Evolutionary conservation across 164 flowering plant genomes (phyloP).

Genomic region (Chloranthus sessilifolius): DNA sequence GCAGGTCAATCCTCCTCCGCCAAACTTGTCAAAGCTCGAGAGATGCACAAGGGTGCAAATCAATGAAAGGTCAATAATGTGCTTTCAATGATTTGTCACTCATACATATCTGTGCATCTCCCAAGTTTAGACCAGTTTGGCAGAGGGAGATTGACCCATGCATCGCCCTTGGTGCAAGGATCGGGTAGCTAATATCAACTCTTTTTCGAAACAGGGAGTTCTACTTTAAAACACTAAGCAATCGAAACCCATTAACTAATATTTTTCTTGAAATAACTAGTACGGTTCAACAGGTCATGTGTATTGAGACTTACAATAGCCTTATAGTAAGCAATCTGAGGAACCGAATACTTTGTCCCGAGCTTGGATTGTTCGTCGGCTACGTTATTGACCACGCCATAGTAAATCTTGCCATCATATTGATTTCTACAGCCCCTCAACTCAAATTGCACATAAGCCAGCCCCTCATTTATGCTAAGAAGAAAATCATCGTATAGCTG

Average conservation of each 20-base stretch:
- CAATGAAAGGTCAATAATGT: too few relatives aligned
- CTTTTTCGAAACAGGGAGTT: too few relatives aligned
- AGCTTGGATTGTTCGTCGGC: constrained; percentile 89
- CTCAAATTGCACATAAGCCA: constrained; percentile 73
- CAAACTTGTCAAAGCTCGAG: too few relatives aligned
- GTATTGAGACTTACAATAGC: constrained; percentile 54
- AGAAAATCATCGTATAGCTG: constrained; percentile 57
- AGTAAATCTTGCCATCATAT: constrained; percentile 68
- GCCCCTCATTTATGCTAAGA: constrained; percentile 67
- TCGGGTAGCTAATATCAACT: too few relatives aligned
- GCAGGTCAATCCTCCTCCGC: too few relatives aligned
- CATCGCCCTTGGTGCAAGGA: too few relatives aligned
- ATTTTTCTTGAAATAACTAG: neutral
- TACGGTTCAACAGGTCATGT: neutral
- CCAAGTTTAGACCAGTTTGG: too few relatives aligned
- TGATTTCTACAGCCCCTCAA: constrained; percentile 83
- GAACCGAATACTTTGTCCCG: constrained; percentile 76
- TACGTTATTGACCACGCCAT: constrained; percentile 86
- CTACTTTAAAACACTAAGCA: constrained; percentile 1
- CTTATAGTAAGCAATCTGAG: constrained; percentile 84
- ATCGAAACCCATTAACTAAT: too few relatives aligned
- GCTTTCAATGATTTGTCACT: too few relatives aligned
- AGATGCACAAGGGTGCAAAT: too few relatives aligned
- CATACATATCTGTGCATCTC: too few relatives aligned
- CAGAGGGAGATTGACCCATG: too few relatives aligned